Conservation (phyloP, 2,329 filamentous ascomycete species). For the Teratosphaeria zuluensis region DNA sequence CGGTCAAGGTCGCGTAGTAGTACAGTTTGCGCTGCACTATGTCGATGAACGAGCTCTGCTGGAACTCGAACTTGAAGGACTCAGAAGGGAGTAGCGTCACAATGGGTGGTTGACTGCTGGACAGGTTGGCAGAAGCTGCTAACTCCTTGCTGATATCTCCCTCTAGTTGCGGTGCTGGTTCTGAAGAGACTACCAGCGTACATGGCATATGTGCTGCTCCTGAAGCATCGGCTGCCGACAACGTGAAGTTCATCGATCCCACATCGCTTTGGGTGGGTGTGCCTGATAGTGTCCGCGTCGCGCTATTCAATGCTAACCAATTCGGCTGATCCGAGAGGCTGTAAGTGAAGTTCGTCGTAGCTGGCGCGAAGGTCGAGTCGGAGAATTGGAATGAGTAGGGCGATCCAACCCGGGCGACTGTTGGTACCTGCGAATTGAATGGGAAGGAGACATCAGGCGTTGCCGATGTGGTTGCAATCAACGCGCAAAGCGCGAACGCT, state of each 20-base stretch:
- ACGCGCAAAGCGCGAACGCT: constrained; percentile 8
- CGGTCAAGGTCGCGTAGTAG: constrained; percentile 67
- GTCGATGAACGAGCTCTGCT: constrained; percentile 49
- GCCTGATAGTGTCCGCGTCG: constrained; percentile 57
- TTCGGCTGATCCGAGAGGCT: constrained; percentile 53
- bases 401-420: constrained; percentile 59
- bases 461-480: constrained; percentile 13
- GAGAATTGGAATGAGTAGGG: constrained; percentile 65
- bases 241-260: constrained; percentile 51
- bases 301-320: constrained; percentile 66
- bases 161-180: constrained; percentile 43
- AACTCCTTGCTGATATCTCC: constrained; percentile 52
- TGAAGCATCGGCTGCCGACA: constrained; percentile 59
- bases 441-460: constrained; percentile 50
- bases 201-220: constrained; percentile 56
- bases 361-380: constrained; percentile 60
- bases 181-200: constrained; percentile 60
- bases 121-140: constrained; percentile 43
- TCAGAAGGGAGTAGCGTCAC: constrained; percentile 33
- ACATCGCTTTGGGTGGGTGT: constrained; percentile 51
- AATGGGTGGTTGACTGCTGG: constrained; percentile 47
- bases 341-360: constrained; percentile 50
- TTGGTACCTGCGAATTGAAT: constrained; percentile 75
- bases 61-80: constrained; percentile 34
- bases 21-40: constrained; percentile 40